Evolutionary conservation across 768 basidiomycete species (phyloP).

Genomic region (Saitozyma sp.): DNA sequence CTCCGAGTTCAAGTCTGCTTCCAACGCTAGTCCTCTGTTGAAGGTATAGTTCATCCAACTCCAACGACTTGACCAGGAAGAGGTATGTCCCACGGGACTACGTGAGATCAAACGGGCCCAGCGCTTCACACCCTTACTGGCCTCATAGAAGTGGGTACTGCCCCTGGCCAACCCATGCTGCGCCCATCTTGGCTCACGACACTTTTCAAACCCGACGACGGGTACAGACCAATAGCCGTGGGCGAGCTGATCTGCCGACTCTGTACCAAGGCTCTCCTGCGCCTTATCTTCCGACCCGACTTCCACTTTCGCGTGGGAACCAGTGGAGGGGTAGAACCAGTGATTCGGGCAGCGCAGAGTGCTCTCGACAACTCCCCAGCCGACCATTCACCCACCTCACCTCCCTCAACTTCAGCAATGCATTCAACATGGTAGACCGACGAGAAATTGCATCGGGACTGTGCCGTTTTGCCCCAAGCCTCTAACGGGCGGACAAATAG

Average conservation of each 20-base stretch:
- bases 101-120: no score
- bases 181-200: slow-evolving; percentile 20
- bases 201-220: slow-evolving; percentile 23
- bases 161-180: slow-evolving; percentile 17
- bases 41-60: not conserved
- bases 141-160: slow-evolving; percentile 3
- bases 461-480: no score
- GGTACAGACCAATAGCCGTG: no score
- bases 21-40: not conserved
- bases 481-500: no score
- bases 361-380: slow-evolving; percentile 11
- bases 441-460: no score
- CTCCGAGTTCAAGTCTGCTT: slow-evolving; percentile 11
- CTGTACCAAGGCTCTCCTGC: no score
- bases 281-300: slow-evolving; percentile 4
- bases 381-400: slow-evolving; percentile 13
- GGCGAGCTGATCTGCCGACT: no score
- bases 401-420: slow-evolving; percentile 27
- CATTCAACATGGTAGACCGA: no score
- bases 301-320: slow-evolving; percentile 23
- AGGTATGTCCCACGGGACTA: no score
- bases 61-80: no score
- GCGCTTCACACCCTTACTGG: no score
- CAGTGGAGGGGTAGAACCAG: slow-evolving; percentile 23
- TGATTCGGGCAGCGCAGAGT: slow-evolving; percentile 14